Evolutionary conservation across 2,329 filamentous ascomycete species (phyloP), one percentile per base, ranked within the genome.

Genomic region (Madurella mycetomatis): DNA sequence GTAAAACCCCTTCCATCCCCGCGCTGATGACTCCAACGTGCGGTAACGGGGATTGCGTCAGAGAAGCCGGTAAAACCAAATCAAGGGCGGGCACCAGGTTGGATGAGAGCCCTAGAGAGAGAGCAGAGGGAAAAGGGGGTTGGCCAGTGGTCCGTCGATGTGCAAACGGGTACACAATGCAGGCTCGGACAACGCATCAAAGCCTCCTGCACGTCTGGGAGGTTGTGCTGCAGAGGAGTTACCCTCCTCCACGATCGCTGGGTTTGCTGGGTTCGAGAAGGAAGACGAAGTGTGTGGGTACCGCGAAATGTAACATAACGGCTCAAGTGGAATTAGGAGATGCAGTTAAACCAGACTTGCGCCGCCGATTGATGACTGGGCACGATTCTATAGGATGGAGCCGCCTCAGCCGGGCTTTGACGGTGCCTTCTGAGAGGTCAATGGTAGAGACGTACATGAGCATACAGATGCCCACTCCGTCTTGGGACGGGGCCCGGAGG

Each of bases 341-440:
- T 62, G 64, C 63, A 63, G 62, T 61, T 55, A 60, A 63, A 62
- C 56, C 58, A 61, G 57, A 59, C 59, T 53, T 62, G 59, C 51
- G 60, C 56, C 56, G 59, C 59, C 62, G 54, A 60, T 64, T 69
- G 71, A 70, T 74, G 72, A 74, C 73, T 71, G 72, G 72, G 72
- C 72, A 73, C 59, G 58, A 58, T 70, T 65, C 68, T 56, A 74
- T 72, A 73, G 72, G 72, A 62, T 56, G 51, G 57, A 55, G 53
- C 49, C 54, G 54, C 50, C 56, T 60, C 62, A 58, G 53, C 59
- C 61, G 60, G 57, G 47, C 47, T 52, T 57, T 31, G 41, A 56
- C 18, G 51, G 49, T 55, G 57, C 53, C 51, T 51, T 56, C 59
- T 63, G 62, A 64, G 60, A 63, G 62, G 59, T 54, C 59, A 53